Percentiles rank a stretch among this genome's conserved stretches.
These are phyloP conservation scores for Chalaropsis ovoidea DNA, from an alignment of 2,329 filamentous ascomycete species.

Conservation along the genomic window DNA sequence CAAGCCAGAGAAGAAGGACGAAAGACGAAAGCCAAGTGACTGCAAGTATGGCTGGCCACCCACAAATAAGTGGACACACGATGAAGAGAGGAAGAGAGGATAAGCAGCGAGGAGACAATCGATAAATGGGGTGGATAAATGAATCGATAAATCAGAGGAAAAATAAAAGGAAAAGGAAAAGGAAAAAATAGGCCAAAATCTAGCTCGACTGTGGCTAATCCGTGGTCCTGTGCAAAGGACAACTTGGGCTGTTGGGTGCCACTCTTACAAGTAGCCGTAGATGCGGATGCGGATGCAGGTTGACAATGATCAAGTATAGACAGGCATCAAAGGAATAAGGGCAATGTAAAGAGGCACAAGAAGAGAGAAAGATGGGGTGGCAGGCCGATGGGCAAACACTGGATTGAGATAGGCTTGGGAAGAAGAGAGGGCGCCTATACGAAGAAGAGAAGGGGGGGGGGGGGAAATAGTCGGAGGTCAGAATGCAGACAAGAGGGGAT, in stretches of 20 bases:
- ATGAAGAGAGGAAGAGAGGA: conserved; percentile 10
- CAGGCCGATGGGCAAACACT: too few relatives aligned
- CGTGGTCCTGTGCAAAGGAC: neutral
- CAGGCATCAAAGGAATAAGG: neutral
- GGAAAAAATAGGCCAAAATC: neutral
- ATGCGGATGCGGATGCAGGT: neutral
- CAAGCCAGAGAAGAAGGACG: conserved; percentile 1
- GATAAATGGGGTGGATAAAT: neutral
- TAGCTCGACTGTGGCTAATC: neutral
- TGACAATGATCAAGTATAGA: conserved; percentile 10
- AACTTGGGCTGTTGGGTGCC: conserved; percentile 11
- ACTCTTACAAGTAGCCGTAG: neutral
- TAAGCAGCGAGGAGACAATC: neutral
- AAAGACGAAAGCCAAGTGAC: conserved; percentile 10
- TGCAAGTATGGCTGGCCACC: conserved; percentile 4
- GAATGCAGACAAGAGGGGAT: conserved; percentile 12
- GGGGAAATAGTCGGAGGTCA: neutral
- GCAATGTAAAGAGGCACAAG: neutral
- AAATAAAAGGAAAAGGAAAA: neutral
- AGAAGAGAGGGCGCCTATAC: neutral
- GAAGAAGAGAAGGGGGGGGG: neutral
- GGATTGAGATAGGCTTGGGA: neutral
- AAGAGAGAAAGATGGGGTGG: conserved; percentile 8
- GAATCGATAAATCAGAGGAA: neutral
- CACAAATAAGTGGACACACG: conserved; percentile 15